Evolutionary conservation across 257 asterid genomes (phyloP), one percentile per base, ranked within the genome.

Genomic region (Solanum infundibuliforme): DNA sequence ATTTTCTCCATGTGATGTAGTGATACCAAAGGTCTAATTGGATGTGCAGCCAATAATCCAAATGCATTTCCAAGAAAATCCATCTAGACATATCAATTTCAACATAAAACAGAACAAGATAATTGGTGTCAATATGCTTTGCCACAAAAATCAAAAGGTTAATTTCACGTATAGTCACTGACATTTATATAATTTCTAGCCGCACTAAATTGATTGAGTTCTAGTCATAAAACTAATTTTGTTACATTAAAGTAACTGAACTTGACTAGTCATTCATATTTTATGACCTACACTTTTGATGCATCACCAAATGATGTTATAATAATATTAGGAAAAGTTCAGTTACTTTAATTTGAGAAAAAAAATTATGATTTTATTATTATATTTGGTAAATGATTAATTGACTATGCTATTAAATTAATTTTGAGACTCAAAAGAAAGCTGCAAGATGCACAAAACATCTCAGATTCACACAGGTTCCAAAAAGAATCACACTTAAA

Each of bases 1-100:
- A 90, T 89, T 25, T 93, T 95, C 89, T 95, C 98, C 89, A 95
- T 90, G 90, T 95, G 98, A 90, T 95, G 98, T 74, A 95, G 91
- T 73, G 98, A 94, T 43, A 94, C 92, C 21, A 92, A 76, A 25
- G 91, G 96, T 1, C 95, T 90, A 86, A 92, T 73, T 39, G 98
- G 97, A 89, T 95, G 98, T 9, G 98, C 92, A 10, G 96, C 87
- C 66, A 95, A 94, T 87, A 94, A 88, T 46, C 98, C 98, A 74
- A 94, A 92, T 83, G 94, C 73, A 89, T 94, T 87, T 69, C 98
- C 98, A 31, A 96, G 93, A 86, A 94, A 84, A 88, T 95, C 98
- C 88, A 95, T 93, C 98, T 95, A 72, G 46, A 88, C 27, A 81
- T 34, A 81, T 34, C 25, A 3, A 55, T 29, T 41, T n/a, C 31